Evolutionary conservation across 2,329 filamentous ascomycete genomes (phyloP).

Genomic region (Colletotrichum somersetense): DNA sequence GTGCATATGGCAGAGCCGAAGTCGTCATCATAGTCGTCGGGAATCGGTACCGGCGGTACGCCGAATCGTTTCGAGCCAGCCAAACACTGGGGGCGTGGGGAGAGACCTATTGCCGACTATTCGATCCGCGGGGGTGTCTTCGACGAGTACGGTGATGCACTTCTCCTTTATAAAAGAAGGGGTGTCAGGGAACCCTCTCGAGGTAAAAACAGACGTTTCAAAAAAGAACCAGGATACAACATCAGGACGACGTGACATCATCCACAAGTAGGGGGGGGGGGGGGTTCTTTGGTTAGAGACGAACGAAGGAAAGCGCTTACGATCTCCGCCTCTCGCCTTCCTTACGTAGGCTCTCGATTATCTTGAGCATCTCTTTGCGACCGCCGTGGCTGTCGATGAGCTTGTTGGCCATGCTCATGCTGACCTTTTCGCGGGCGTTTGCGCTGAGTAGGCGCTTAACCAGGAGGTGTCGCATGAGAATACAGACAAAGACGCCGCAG

Average conservation of each 20-base stretch:
- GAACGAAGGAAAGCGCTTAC: constrained; percentile 63
- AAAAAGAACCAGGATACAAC: neutral
- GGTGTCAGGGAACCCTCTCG: constrained; percentile 33
- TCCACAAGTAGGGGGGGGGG: neutral
- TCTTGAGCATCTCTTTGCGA: constrained; percentile 90
- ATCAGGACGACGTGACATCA: constrained; percentile 3
- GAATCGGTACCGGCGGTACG: neutral
- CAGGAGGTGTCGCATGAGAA: constrained; percentile 94
- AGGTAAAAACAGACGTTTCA: neutral
- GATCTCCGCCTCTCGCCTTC: constrained; percentile 88
- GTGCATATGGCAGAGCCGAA: neutral
- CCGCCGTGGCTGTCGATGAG: constrained; percentile 84
- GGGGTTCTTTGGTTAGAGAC: neutral
- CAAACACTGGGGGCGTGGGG: neutral
- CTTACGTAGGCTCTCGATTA: constrained; percentile 87
- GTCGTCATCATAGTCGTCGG: neutral
- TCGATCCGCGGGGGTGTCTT: constrained; percentile 60
- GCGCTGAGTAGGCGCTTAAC: constrained; percentile 85
- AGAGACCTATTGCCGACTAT: constrained; percentile 45
- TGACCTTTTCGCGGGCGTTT: constrained; percentile 86
- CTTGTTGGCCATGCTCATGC: constrained; percentile 91
- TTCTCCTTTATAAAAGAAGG: constrained; percentile 46
- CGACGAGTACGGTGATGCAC: constrained; percentile 52
- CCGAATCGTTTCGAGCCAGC: neutral
- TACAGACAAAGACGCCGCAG: constrained; percentile 95